Base-by-base conservation (phyloP, 306 rosid genomes). In the Lathyrus sativus region DNA sequence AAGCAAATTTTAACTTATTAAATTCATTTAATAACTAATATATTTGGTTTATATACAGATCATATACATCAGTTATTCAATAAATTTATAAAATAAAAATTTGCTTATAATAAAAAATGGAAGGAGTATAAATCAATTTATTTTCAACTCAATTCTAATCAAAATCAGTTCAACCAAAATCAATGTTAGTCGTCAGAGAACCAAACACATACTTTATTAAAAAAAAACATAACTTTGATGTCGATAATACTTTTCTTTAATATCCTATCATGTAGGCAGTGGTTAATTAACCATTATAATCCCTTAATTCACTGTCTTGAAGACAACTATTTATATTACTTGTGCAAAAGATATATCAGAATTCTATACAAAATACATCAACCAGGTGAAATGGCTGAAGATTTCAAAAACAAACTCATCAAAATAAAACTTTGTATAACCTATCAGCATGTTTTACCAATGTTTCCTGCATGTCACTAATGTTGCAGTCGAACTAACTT, bases 391-490 rank as follows among this genome's bases (percentile, higher is more conserved):
- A 39, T 24, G 48, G 63, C 53, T 54, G 14, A 53, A 31, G 12
- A 67, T 67, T 49, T 67, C 37, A 35, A 65, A 46, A 46, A 28
- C 44, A 9, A 62, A 39, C 14, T 39, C 51, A 41, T 62, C 67
- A 58, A 37, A n/a, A n/a, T n/a, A n/a, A n/a, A n/a, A n/a, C n/a
- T n/a, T 62, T 39, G 67, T 39, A 63, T 51, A 63, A 42, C 39
- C 37, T 63, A 10, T 38, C 4, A 11, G 9, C 39, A 12, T 62
- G 41, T 64, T 22, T 13, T 42, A 13, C 68, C 41, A 8, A 54
- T 31, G 18, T 11, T 45, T 29, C 35, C 70, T 65, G 29, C 43
- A 28, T 65, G 50, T 43, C 22, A 43, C 68, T 12, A 18, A 42
- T 63, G 53, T 43, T 28, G 14, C 26, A 44, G 31, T 26, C 10